Evolutionary conservation across 805 yeast species (phyloP).

Genomic region (Yamadazyma scolyti): DNA sequence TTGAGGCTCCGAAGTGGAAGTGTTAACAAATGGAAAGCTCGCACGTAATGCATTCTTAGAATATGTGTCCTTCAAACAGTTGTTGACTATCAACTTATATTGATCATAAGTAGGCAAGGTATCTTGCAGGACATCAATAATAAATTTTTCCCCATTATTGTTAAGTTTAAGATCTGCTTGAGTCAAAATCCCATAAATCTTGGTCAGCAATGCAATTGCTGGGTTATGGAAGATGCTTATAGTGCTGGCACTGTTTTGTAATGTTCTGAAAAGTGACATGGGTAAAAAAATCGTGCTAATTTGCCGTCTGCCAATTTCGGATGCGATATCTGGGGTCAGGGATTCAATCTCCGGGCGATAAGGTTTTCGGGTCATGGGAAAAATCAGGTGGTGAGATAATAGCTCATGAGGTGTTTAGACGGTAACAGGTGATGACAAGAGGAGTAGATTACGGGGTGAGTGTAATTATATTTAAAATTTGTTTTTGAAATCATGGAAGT

Average conservation of each 20-base stretch:
- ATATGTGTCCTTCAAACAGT: conserved; percentile 21
- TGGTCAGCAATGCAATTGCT: conserved; percentile 28
- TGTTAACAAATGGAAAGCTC: conserved; percentile 37
- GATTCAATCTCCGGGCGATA: too few relatives aligned
- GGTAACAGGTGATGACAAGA: too few relatives aligned
- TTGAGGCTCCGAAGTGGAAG: conserved; percentile 12
- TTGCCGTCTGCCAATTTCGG: too few relatives aligned
- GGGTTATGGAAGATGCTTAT: conserved; percentile 39
- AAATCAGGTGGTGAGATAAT: too few relatives aligned
- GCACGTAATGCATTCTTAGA: conserved; percentile 22
- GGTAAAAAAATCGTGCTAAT: not conserved
- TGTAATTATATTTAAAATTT: too few relatives aligned
- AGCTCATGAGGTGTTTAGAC: too few relatives aligned
- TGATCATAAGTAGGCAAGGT: conserved; percentile 43
- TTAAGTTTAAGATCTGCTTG: conserved; percentile 28
- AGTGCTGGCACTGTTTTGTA: conserved; percentile 40
- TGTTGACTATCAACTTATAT: conserved; percentile 23
- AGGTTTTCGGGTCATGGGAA: too few relatives aligned
- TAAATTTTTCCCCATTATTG: conserved; percentile 26
- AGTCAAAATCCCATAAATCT: conserved; percentile 26
- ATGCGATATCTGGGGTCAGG: too few relatives aligned
- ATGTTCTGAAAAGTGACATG: conserved; percentile 31
- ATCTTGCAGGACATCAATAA: conserved; percentile 33
- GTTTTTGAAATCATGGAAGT: too few relatives aligned
- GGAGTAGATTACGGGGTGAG: too few relatives aligned